Conservation (phyloP, 805 yeast species). For the Suhomyces kilbournensis region DNA sequence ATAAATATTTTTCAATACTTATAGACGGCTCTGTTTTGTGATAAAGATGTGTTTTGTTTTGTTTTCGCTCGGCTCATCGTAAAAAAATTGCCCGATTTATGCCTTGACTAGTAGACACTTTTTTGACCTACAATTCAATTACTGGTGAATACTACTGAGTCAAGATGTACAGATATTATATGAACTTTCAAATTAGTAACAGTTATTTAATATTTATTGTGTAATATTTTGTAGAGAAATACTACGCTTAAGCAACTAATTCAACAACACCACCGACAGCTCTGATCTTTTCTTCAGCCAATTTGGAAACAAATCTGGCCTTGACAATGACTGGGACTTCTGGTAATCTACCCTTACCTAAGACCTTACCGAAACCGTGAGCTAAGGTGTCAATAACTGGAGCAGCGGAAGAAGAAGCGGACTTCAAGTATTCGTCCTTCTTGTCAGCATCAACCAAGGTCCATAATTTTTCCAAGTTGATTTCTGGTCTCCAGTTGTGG, state of each 20-base stretch:
- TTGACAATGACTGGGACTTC: constrained; percentile 97
- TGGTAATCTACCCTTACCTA: constrained; percentile 99
- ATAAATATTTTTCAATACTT: neutral
- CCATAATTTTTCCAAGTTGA: constrained; percentile 99
- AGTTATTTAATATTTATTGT: constrained; percentile 6
- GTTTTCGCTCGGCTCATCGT: neutral
- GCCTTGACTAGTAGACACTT: neutral
- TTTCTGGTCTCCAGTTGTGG: constrained; percentile 97
- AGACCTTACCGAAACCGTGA: constrained; percentile 99
- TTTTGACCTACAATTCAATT: neutral
- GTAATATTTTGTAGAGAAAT: constrained; percentile 3
- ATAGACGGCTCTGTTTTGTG: neutral
- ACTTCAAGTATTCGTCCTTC: constrained; percentile 89
- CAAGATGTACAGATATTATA: neutral
- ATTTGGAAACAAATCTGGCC: constrained; percentile 98
- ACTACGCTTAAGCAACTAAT: constrained; percentile 80
- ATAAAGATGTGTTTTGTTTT: neutral
- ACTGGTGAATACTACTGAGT: neutral
- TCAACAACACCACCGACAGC: constrained; percentile 99
- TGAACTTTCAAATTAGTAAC: constrained; percentile 1
- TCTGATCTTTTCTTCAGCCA: constrained; percentile 99
- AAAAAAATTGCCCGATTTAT: neutral
- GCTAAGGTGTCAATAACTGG: constrained; percentile 99
- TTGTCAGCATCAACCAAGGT: constrained; percentile 88
- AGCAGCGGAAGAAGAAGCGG: constrained; percentile 84